Evolutionary conservation across 2,329 filamentous ascomycete species (phyloP).

Genomic region (Capronia americana): DNA sequence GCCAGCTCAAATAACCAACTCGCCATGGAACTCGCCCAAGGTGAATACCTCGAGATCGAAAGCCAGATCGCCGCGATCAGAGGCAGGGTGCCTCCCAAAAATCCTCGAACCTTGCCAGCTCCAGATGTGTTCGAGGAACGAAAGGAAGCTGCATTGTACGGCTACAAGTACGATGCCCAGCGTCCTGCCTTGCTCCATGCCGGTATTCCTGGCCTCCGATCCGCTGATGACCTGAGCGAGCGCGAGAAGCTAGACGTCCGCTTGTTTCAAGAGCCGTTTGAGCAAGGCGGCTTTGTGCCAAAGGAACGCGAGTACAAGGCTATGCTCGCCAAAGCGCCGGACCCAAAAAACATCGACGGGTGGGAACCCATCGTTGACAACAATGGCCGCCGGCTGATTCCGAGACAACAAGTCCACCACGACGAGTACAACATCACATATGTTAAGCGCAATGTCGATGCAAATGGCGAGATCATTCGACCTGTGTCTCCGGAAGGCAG

Average conservation of each 20-base stretch:
- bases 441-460: constrained; percentile 31
- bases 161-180: constrained; percentile 63
- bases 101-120: constrained; percentile 52
- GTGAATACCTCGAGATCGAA: constrained; percentile 62
- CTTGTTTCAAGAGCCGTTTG: constrained; percentile 63
- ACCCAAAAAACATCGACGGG: constrained; percentile 48
- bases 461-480: constrained; percentile 33
- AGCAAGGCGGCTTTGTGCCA: constrained; percentile 57
- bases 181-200: constrained; percentile 35
- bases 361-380: constrained; percentile 49
- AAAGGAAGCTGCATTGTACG: constrained; percentile 67
- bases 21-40: constrained; percentile 62
- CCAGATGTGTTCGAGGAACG: constrained; percentile 62
- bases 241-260: constrained; percentile 45
- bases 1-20: constrained; percentile 61
- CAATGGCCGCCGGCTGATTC: constrained; percentile 41
- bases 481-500: constrained; percentile 29
- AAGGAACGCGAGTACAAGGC: constrained; percentile 51
- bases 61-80: constrained; percentile 56
- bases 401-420: constrained; percentile 33
- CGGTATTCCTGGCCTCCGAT: constrained; percentile 45
- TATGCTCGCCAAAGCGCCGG: constrained; percentile 46
- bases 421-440: constrained; percentile 38
- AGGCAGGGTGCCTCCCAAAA: constrained; percentile 59
- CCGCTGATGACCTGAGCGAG: constrained; percentile 36